Percentiles rank a stretch among this genome's conserved stretches.
Evolutionary conservation across 139 green algal genomes (phyloP).

Genomic region (Zygnema cylindricum): DNA sequence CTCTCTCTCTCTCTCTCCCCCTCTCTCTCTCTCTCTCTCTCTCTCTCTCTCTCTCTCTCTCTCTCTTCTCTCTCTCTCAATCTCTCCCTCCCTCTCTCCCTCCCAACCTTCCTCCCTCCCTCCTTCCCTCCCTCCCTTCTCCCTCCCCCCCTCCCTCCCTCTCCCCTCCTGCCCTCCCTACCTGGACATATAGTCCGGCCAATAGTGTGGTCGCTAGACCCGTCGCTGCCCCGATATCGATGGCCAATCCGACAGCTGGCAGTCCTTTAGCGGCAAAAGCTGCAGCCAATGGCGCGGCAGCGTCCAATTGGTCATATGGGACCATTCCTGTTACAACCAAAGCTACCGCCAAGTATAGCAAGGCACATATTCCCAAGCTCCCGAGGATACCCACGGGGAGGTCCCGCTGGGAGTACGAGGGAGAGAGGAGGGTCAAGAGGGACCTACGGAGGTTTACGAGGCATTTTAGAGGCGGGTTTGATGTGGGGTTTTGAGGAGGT

Average conservation of each 20-base stretch:
- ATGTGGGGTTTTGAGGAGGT: too few species aligned
- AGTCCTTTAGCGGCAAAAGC: conserved; percentile 62
- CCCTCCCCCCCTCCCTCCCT: too few species aligned
- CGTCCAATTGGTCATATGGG: conserved; percentile 62
- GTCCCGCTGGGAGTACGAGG: conserved; percentile 58
- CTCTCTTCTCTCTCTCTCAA: too few species aligned
- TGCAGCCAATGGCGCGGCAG: conserved; percentile 60
- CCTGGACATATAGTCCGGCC: conserved; percentile 49
- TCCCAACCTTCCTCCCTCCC: not conserved
- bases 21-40: too few species aligned
- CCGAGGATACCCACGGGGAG: conserved; percentile 74
- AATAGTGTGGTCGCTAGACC: conserved; percentile 55
- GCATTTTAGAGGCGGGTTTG: too few species aligned
- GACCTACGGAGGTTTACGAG: too few species aligned
- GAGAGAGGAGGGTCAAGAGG: too few species aligned
- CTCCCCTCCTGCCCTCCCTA: too few species aligned
- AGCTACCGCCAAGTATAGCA: conserved; percentile 70
- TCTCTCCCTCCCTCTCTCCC: too few species aligned
- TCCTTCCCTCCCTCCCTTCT: not conserved
- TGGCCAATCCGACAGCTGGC: conserved; percentile 11
- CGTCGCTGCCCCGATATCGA: conserved; percentile 46
- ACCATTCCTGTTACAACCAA: conserved; percentile 71
- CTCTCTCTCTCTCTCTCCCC: too few species aligned
- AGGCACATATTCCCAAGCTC: conserved; percentile 66
- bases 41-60: too few species aligned